phyloP scores from a whole-genome alignment of 2,329 filamentous ascomycete genomes.

The Juglanconis oblonga region DNA sequence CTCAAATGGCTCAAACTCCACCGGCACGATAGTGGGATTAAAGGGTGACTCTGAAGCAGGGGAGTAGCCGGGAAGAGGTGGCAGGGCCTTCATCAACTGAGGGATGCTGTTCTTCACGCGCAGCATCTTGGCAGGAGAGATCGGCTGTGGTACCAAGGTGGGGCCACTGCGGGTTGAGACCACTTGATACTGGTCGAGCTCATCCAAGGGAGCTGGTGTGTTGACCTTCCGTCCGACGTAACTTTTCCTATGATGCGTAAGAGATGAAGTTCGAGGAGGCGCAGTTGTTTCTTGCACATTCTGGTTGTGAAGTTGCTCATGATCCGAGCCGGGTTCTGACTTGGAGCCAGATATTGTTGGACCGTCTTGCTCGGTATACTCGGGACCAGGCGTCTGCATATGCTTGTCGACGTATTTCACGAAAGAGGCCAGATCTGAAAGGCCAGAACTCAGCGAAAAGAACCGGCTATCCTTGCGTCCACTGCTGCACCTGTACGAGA shows the following conservation, averaged over 20 bases:
- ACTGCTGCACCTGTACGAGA: conserved; percentile 1
- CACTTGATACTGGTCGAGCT: conserved; percentile 13
- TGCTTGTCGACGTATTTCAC: conserved; percentile 21
- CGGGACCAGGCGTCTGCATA: conserved; percentile 4
- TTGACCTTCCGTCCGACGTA: conserved; percentile 6
- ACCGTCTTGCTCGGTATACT: not conserved
- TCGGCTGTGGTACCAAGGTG: conserved; percentile 45
- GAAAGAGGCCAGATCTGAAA: conserved; percentile 23
- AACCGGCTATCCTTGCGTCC: conserved; percentile 17
- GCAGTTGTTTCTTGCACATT: not conserved
- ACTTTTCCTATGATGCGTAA: conserved; percentile 9
- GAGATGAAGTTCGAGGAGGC: conserved; percentile 13
- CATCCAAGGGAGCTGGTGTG: not conserved
- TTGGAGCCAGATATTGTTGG: not conserved
- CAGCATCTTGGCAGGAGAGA: conserved; percentile 43
- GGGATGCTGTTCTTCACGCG: conserved; percentile 48
- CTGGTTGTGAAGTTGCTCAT: not conserved
- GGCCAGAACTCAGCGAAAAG: conserved; percentile 21
- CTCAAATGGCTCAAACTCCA: conserved; percentile 15
- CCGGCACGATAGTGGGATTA: conserved; percentile 6
- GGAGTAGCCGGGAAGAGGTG: conserved; percentile 36
- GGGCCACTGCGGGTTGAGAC: conserved; percentile 20
- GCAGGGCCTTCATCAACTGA: conserved; percentile 51
- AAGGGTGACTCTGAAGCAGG: conserved; percentile 11
- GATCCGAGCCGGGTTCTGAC: not conserved